Conservation (phyloP, 805 yeast genomes). For the Teunomyces tritomae region DNA sequence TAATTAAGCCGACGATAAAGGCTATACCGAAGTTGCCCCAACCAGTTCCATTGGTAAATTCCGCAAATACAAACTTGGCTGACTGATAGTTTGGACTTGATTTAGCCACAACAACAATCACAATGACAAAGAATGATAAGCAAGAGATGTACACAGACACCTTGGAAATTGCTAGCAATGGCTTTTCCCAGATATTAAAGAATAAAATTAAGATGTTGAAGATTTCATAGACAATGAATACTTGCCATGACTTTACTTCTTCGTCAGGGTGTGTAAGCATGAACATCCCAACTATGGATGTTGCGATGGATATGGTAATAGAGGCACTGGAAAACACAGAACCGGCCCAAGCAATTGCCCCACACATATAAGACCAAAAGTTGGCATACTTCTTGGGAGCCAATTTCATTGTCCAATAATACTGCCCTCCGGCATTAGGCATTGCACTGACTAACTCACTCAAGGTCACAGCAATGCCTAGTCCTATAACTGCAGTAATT, state of each 20-base stretch:
- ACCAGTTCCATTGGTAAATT: conserved; percentile 56
- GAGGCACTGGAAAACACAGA: conserved; percentile 61
- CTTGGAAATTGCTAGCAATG: conserved; percentile 50
- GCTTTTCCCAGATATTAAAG: conserved; percentile 49
- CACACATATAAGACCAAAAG: conserved; percentile 56
- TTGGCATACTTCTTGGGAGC: conserved; percentile 49
- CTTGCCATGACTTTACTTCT: conserved; percentile 49
- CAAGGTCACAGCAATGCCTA: conserved; percentile 48
- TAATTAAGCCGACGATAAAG: conserved; percentile 62
- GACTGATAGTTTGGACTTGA: conserved; percentile 51
- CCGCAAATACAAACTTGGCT: conserved; percentile 52
- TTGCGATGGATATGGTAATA: conserved; percentile 52
- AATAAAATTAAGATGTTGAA: conserved; percentile 41
- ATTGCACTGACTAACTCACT: conserved; percentile 53
- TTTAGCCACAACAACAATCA: conserved; percentile 51
- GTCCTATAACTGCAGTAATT: conserved; percentile 47
- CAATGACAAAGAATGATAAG: conserved; percentile 51
- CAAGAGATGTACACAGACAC: conserved; percentile 52
- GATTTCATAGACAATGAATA: conserved; percentile 49
- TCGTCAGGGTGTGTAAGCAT: conserved; percentile 36
- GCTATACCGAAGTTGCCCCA: conserved; percentile 60
- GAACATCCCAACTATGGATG: conserved; percentile 51
- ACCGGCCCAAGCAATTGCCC: conserved; percentile 63
- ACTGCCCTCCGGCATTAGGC: conserved; percentile 60
- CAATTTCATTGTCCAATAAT: conserved; percentile 55